Percentiles rank a stretch among this genome's conserved stretches.
Evolutionary conservation across 495 filamentous ascomycete species (phyloP).

Genomic region (Chlorociboria aeruginascens): DNA sequence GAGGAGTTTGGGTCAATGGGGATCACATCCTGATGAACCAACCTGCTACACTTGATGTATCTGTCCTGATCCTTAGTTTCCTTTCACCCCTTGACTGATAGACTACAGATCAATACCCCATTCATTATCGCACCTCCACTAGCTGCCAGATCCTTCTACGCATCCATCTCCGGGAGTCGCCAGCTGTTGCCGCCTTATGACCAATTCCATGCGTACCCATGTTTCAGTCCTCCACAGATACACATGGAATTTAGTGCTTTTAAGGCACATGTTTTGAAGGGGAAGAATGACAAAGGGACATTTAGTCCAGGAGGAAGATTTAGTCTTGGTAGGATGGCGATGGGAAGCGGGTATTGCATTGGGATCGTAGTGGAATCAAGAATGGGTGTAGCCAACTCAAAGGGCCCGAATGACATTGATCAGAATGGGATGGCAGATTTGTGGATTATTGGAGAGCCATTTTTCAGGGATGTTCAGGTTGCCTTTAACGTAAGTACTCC

Average conservation of each 20-base stretch:
- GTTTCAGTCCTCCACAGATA: constrained; percentile 7
- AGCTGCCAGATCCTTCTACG: constrained; percentile 6
- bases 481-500: constrained; percentile 6
- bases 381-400: neutral
- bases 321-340: constrained; percentile 6
- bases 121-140: constrained; percentile 7
- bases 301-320: constrained; percentile 3
- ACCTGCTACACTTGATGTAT: constrained; percentile 2
- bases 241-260: constrained; percentile 5
- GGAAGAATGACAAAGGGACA: neutral
- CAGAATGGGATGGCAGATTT: constrained; percentile 1
- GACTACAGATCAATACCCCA: constrained; percentile 4
- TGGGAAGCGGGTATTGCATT: constrained; percentile 9
- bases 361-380: constrained; percentile 12
- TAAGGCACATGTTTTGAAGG: constrained; percentile 2
- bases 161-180: constrained; percentile 4
- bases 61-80: neutral
- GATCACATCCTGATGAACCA: constrained; percentile 2
- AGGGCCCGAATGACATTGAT: neutral
- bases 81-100: neutral
- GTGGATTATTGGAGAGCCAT: constrained; percentile 12
- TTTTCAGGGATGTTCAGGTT: constrained; percentile 9
- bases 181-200: constrained; percentile 5
- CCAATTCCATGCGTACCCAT: constrained; percentile 12
- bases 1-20: constrained; percentile 6